Base-by-base conservation (phyloP, 371 early-diverging fungal species). In the Mortierella sp. region DNA sequence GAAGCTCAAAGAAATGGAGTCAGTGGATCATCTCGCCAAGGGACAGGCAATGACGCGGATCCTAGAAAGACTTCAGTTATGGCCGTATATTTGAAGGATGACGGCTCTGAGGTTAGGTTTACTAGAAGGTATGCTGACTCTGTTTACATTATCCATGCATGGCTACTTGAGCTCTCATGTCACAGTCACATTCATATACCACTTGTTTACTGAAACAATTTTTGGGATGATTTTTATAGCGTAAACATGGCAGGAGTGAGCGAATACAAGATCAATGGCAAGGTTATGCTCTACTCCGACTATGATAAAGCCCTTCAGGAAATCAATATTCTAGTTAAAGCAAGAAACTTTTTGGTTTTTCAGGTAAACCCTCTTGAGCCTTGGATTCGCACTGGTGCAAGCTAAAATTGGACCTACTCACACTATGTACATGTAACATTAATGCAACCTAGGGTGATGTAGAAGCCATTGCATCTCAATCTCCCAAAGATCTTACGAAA, bases 291-390 rank as follows among this genome's bases (percentile, higher is more conserved):
- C 0, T 94, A 89, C 79, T 80, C 89, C 1, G 86, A 91, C 32
- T 99, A 99, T 86, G 94, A 90, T 70, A 77, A 87, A 16, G 85
- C 89, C 0, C 86, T 99, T 40, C 97, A 96, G 79, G 84, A 89
- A 58, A 91, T 97, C 83, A 96, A 97, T 72, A 96, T 99, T 63
- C 87, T 98, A 21, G 92, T 97, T 72, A 96, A 96, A 76, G 97
- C 99, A 4, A 89, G 94, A 68, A 99, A 99, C 87, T 99, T 99
- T 87, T 86, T 99, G 61, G 99, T 99, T 10, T 99, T 99, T 81
- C 99, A 99, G 87, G 92, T 91, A 83, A 52, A 6, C 50, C 1
- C n/a, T n/a, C 50, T 50, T 16, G 50, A 11, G 16, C 45, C 2
- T 57, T 57, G 9, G 2, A 16, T 33, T 16, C 28, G 7, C 28